Conservation (phyloP, 306 rosid genomes). For the Lagenaria siceraria region DNA sequence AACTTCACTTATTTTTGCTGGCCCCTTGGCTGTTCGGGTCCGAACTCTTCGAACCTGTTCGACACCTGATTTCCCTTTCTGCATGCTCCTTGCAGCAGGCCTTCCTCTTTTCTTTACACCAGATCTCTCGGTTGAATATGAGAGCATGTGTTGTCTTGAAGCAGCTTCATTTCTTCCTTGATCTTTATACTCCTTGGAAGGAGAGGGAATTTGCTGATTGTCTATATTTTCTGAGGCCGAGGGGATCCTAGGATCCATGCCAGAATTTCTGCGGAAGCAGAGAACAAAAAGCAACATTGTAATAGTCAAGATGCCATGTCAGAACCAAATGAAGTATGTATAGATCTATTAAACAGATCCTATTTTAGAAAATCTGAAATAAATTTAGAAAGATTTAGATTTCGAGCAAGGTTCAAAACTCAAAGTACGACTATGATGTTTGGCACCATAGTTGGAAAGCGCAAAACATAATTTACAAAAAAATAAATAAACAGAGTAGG, state of each 20-base stretch:
- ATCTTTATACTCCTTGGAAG: constrained; percentile 7
- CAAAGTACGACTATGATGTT: not conserved
- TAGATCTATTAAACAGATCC: not conserved
- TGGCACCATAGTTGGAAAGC: not conserved
- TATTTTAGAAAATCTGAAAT: not conserved
- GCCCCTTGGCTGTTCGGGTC: constrained; percentile 25
- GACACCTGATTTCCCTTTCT: constrained; percentile 22
- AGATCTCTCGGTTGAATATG: constrained; percentile 19
- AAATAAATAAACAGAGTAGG: not conserved
- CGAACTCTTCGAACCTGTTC: constrained; percentile 39
- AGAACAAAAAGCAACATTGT: not conserved
- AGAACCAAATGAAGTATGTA: not conserved
- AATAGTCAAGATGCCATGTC: not conserved
- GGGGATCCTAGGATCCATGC: constrained; percentile 19
- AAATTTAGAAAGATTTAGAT: not conserved
- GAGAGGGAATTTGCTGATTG: constrained; percentile 8
- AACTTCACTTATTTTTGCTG: constrained; percentile 48
- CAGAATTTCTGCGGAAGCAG: constrained; percentile 28
- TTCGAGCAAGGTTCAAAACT: not conserved
- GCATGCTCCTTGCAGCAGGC: constrained; percentile 32
- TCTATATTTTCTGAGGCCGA: constrained; percentile 10
- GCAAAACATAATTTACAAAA: not conserved
- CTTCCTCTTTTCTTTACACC: constrained; percentile 60
- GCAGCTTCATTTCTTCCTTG: constrained; percentile 21
- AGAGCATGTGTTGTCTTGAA: constrained; percentile 12